Conservation (phyloP, 805 yeast species). For the Lachancea waltii region DNA sequence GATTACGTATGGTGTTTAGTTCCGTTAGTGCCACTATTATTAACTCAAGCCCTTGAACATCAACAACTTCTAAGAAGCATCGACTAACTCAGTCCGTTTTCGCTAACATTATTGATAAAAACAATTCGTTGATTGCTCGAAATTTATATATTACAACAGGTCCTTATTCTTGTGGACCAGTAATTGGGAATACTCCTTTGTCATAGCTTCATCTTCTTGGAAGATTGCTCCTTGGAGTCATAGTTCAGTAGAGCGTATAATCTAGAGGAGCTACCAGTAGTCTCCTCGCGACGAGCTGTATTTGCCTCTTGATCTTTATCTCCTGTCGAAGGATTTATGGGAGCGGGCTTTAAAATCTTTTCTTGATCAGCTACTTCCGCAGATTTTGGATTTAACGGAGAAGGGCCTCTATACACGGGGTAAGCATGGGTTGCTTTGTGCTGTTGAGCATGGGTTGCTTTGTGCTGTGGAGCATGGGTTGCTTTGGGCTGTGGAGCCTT, state of each 20-base stretch:
- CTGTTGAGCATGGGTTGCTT: conserved; percentile 1
- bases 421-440: conserved; percentile 1
- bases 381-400: conserved; percentile 5
- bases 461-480: conserved; percentile 5
- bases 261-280: conserved; percentile 6
- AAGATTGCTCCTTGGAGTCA: conserved; percentile 8
- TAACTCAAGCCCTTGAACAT: no score
- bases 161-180: no score
- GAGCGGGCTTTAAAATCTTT: conserved; percentile 13
- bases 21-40: not conserved
- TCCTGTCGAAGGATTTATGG: conserved; percentile 10
- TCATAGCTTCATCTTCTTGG: conserved; percentile 8
- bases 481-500: conserved; percentile 3
- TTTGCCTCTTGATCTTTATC: conserved; percentile 6
- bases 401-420: conserved; percentile 4
- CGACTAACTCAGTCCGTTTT: no score
- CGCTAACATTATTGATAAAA: not conserved
- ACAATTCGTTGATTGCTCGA: not conserved
- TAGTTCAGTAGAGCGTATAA: conserved; percentile 7
- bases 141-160: conserved; percentile 1
- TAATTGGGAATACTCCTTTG: not conserved
- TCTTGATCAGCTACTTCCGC: conserved; percentile 8
- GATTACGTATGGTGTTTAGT: not conserved
- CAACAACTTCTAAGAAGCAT: no score
- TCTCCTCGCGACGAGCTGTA: conserved; percentile 2